These are phyloP conservation scores for Wickerhamomyces chambardii DNA, from an alignment of 805 yeast species.

Conservation along the genomic window DNA sequence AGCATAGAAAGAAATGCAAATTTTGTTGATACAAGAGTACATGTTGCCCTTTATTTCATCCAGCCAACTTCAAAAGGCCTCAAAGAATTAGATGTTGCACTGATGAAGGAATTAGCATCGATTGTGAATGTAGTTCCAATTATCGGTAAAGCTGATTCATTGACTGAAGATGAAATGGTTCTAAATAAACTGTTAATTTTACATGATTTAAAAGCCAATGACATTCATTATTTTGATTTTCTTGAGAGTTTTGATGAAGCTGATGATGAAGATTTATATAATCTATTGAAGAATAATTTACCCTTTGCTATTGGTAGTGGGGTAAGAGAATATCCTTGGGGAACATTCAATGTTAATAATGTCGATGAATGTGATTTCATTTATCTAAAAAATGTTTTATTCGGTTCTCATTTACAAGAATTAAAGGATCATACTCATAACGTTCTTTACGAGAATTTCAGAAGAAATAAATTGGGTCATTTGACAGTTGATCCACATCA, in stretches of 20 bases:
- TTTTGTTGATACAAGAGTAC: conserved; percentile 66
- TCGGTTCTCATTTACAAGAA: conserved; percentile 75
- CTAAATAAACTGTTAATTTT: conserved; percentile 43
- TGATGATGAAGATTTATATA: conserved; percentile 18
- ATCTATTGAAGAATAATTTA: conserved; percentile 32
- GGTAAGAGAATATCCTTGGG: conserved; percentile 60
- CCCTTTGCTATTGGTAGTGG: conserved; percentile 68
- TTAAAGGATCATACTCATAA: conserved; percentile 76
- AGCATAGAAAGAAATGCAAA: conserved; percentile 67
- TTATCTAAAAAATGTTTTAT: conserved; percentile 57
- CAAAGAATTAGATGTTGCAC: conserved; percentile 62
- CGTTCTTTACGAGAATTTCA: conserved; percentile 67
- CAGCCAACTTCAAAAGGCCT: conserved; percentile 60
- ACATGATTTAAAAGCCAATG: conserved; percentile 45
- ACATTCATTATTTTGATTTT: conserved; percentile 67
- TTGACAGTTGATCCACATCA: not conserved
- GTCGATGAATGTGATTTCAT: conserved; percentile 62
- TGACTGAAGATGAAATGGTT: conserved; percentile 56
- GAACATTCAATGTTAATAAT: conserved; percentile 45
- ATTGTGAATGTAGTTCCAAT: conserved; percentile 82
- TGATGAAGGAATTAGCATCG: conserved; percentile 60
- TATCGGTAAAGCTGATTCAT: conserved; percentile 70
- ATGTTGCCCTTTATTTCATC: conserved; percentile 70
- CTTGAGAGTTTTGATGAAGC: conserved; percentile 55
- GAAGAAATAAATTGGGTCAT: conserved; percentile 50